Percentiles rank a stretch among this genome's conserved stretches.
Evolutionary conservation across 345 rosid genomes (phyloP).

Genomic region (Eucalyptus viminalis): DNA sequence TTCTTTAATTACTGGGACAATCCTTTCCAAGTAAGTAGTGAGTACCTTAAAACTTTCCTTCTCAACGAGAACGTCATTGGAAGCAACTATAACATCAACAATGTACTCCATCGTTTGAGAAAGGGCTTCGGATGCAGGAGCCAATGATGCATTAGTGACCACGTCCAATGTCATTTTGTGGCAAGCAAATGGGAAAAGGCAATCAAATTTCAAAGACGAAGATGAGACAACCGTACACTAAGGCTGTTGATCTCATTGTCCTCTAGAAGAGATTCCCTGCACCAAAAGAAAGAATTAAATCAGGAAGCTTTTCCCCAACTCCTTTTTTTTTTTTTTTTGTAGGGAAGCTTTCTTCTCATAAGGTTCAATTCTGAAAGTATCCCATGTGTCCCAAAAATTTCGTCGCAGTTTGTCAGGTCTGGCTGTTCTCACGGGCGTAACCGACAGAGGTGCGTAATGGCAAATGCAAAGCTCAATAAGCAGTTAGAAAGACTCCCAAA

Average conservation of each 20-base stretch:
- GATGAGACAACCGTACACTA: neutral
- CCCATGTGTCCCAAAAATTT: neutral
- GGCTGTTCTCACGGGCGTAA: neutral
- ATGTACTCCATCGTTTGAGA: constrained; percentile 29
- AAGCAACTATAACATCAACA: constrained; percentile 16
- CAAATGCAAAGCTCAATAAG: neutral
- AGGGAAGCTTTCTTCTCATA: neutral
- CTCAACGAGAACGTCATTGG: constrained; percentile 33
- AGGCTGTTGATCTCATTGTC: neutral
- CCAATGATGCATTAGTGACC: constrained; percentile 11
- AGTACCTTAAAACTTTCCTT: constrained; percentile 46
- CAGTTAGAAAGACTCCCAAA: neutral
- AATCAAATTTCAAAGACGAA: neutral
- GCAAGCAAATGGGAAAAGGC: neutral
- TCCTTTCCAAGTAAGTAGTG: constrained; percentile 29
- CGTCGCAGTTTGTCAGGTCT: neutral
- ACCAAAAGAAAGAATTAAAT: neutral
- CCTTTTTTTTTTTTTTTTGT: neutral
- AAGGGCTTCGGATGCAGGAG: constrained; percentile 28
- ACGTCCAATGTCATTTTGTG: constrained; percentile 24
- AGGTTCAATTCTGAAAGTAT: neutral
- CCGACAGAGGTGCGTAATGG: neutral
- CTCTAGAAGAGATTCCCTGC: neutral
- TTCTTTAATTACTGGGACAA: constrained; percentile 42
- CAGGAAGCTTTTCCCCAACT: neutral